These are phyloP conservation scores for Collybia sordida DNA, from an alignment of 768 basidiomycete species.

Conservation along the genomic window DNA sequence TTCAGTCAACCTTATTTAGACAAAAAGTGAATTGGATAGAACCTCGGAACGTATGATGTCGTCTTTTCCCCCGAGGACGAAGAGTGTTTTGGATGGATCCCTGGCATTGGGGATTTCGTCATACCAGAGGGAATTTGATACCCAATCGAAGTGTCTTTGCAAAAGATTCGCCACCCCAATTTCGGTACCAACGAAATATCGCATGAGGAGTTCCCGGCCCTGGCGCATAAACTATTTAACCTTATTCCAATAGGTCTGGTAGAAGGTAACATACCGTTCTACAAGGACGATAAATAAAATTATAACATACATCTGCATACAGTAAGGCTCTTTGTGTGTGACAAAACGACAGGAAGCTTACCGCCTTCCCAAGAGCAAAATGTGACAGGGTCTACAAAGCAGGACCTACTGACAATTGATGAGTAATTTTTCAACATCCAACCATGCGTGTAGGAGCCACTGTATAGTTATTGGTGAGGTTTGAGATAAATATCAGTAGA, in stretches of 20 bases:
- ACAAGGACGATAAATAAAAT: conserved; percentile 79
- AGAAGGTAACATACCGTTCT: conserved; percentile 47
- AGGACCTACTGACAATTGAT: conserved; percentile 67
- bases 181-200: conserved; percentile 87
- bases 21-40: conserved; percentile 13
- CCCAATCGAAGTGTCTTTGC: conserved; percentile 83
- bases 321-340: neutral
- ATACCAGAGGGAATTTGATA: conserved; percentile 84
- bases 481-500: neutral
- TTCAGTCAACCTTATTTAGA: neutral
- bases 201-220: conserved; percentile 79
- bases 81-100: conserved; percentile 63
- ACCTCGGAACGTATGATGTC: conserved; percentile 76
- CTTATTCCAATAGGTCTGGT: conserved; percentile 1
- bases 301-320: conserved; percentile 80
- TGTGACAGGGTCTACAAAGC: conserved; percentile 88
- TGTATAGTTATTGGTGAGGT: conserved; percentile 19
- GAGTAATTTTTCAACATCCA: conserved; percentile 87
- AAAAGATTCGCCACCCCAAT: conserved; percentile 85
- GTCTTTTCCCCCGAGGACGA: conserved; percentile 84
- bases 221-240: conserved; percentile 25
- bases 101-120: conserved; percentile 84
- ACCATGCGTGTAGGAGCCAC: conserved; percentile 81
- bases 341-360: conserved; percentile 27
- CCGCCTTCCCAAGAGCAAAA: conserved; percentile 96